Base-by-base conservation (phyloP, 1,284 basidiomycete genomes). In the Puccinia sorghi region DNA sequence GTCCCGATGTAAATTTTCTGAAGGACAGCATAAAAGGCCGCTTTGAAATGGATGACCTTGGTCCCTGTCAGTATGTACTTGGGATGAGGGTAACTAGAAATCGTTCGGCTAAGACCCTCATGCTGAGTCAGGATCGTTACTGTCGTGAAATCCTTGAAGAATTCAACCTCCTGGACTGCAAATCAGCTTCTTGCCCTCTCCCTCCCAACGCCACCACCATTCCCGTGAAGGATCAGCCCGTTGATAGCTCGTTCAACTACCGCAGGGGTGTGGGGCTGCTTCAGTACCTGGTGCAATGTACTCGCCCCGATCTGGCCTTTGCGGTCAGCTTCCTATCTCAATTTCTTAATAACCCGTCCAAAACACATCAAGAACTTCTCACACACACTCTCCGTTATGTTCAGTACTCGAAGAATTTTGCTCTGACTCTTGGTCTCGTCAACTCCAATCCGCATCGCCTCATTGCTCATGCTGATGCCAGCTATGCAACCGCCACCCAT, bases 21-120 rank as follows among this genome's bases (percentile, higher is more conserved):
- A 76, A 76, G 17, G 25, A 63, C 4, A 22, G 15, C 5, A 73
- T 73, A 15, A 73, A 4, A 0, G 12, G 2, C 2, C 20, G 22
- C 12, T 73, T 73, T 20, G 56, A 63, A 25, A 73, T 73, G 72
- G 56, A 73, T 12, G 54, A 73, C 7, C 39, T 61, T 25, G 43
- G 56, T 0, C 56, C 43, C 9, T 73, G 52, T 15, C 20, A 48
- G 15, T 73, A 59, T 41, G 57, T 73, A 2, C 25, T 73, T 7
- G 72, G 72, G 0, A 73, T 73, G 72, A 8, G 57, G 22, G 57
- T 73, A 12, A 52, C 27, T 15, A 22, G 56, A n/a, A 15, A 73
- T 37, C 17, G 46, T 3, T 4, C 15, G 8, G 22, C 1, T 13
- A 20, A 11, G 2, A 73, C 57, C 12, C 15, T 73, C 15, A 22